These are phyloP conservation scores for Fraxinus greggii DNA, from an alignment of 305 asterid genomes.

Conservation along the genomic window DNA sequence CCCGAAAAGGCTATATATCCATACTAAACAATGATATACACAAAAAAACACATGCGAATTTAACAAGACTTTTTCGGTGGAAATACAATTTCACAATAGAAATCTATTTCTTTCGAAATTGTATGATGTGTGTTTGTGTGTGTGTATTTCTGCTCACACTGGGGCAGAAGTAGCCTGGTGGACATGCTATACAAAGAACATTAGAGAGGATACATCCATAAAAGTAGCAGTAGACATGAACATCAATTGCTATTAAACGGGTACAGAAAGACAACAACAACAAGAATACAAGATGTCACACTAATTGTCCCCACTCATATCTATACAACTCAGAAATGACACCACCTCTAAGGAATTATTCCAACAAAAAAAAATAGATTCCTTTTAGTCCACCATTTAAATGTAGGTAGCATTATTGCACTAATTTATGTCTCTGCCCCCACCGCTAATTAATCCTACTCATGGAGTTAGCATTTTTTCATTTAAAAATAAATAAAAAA, in stretches of 20 bases:
- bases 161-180: background rate
- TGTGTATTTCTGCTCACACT: background rate
- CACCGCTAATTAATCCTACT: background rate
- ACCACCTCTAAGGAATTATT: background rate
- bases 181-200: background rate
- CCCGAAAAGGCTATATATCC: background rate
- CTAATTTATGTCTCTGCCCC: slow-evolving; percentile 6
- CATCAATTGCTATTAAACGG: background rate
- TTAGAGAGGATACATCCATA: background rate
- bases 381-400: slow-evolving; percentile 6
- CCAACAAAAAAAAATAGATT: background rate
- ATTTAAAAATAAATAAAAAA: background rate
- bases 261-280: background rate
- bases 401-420: slow-evolving; percentile 11
- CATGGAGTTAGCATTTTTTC: slow-evolving; percentile 1
- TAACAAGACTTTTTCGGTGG: background rate
- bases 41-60: background rate
- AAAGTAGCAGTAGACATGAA: background rate
- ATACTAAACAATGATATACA: background rate
- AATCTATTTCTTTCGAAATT: background rate
- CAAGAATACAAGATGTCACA: background rate
- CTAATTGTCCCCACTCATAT: background rate
- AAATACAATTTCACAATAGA: background rate
- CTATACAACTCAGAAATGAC: background rate
- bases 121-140: background rate